A percentile compares a stretch with the other conserved stretches of the same genome.
phyloP scores from a whole-genome alignment of 176 grass and related monocot species.

The Carex cristatella region DNA sequence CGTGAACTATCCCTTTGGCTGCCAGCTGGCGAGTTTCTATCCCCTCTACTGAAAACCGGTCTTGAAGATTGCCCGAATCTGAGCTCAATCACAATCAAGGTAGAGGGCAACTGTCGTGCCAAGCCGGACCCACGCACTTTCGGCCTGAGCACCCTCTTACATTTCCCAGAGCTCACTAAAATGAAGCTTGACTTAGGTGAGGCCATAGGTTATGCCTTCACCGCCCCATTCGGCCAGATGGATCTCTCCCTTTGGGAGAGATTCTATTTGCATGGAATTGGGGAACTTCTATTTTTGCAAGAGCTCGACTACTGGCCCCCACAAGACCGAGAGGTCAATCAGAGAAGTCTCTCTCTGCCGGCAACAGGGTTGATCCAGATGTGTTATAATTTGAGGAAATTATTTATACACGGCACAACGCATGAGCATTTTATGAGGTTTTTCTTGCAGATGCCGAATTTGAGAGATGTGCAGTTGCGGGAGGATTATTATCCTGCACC shows the following conservation, averaged over 20 bases:
- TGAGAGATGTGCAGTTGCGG: conserved; percentile 83
- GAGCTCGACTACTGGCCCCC: conserved; percentile 98
- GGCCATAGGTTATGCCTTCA: conserved; percentile 82
- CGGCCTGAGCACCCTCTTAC: conserved; percentile 52
- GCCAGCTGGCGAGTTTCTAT: conserved; percentile 61
- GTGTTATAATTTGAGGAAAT: conserved; percentile 57
- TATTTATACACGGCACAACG: conserved; percentile 86
- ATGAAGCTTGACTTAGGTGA: conserved; percentile 91
- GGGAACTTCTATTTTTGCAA: conserved; percentile 38
- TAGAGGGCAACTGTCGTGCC: conserved; percentile 79
- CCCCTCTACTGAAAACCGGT: conserved; percentile 47
- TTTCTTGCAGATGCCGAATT: conserved; percentile 44
- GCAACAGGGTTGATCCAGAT: conserved; percentile 47
- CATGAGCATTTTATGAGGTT: conserved; percentile 94
- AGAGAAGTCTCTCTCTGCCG: conserved; percentile 67
- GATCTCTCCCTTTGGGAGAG: conserved; percentile 91
- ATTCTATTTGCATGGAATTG: conserved; percentile 75
- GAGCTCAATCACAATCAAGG: conserved; percentile 74
- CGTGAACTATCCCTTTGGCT: conserved; percentile 78
- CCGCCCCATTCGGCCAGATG: conserved; percentile 78
- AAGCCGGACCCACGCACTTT: conserved; percentile 44
- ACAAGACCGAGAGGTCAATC: conserved; percentile 93
- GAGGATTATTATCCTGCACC: conserved; percentile 98
- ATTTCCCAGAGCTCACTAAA: conserved; percentile 53
- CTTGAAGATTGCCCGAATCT: conserved; percentile 65